Base-by-base conservation (phyloP, 2,329 filamentous ascomycete genomes). In the Paracoccidioides brasiliensis region DNA sequence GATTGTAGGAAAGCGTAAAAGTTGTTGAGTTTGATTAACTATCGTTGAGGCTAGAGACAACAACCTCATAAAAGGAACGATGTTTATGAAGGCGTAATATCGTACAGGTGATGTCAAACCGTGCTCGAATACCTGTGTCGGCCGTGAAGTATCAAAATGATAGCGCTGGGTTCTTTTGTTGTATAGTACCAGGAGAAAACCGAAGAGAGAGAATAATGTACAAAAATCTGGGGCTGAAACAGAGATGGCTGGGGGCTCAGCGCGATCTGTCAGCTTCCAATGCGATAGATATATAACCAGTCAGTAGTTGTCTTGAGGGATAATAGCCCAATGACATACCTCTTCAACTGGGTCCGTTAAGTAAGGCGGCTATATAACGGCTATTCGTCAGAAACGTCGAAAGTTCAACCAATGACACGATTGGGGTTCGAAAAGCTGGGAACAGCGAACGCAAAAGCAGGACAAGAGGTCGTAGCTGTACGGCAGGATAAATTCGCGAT, bases 391-490 rank as follows among this genome's bases (percentile, higher is more conserved):
- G 35, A 53, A 35, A 45, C n/a, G 38, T 52, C 28, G 57, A 48
- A 55, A 53, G 58, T 52, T 56, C 58, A 58, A 60, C 58, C 56
- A 58, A 60, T 60, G 48, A 53, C 53, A 55, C 61, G 62, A 65
- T 64, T 63, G 61, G 53, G 60, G 60, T 55, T 56, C 53, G 22
- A 60, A 59, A 60, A 40, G 57, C 55, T 54, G 48, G 28, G 51
- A 48, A 5, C n/a, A 59, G 56, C 54, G 55, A 52, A 54, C 55
- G 50, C 56, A 38, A 57, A 59, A 52, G 58, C 48, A 59, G 58
- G 52, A 43, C 56, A 61, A 56, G 60, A 64, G 58, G 56, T 64
- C 57, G 62, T 59, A 57, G 55, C 56, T 65, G 58, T 62, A 60
- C 58, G 59, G 45, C 56, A 56, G 56, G 42, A 60, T 57, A 55